A percentile compares a stretch with the other conserved stretches of the same genome.
These are phyloP conservation scores for Camelina neglecta DNA, from an alignment of 345 rosid species.

Conservation along the genomic window DNA sequence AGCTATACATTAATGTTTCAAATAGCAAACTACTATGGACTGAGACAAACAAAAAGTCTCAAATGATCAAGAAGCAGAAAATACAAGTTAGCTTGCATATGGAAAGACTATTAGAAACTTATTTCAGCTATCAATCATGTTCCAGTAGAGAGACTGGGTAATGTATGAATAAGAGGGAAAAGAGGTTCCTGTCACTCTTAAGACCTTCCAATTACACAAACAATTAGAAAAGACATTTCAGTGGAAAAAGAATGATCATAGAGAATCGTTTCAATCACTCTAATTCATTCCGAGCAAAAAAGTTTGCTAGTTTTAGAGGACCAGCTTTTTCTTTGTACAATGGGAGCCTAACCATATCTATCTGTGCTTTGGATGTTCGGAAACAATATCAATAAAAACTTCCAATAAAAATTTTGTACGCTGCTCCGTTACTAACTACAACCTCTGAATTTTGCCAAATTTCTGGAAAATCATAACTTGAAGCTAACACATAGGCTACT, in stretches of 20 bases:
- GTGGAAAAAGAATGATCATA: neutral
- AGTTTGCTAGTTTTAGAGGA: neutral
- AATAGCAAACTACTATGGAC: no score
- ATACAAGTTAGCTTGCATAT: no score
- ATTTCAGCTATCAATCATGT: neutral
- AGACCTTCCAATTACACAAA: neutral
- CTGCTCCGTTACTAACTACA: neutral
- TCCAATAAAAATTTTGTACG: no score
- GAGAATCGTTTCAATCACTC: neutral
- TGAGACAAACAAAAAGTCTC: no score
- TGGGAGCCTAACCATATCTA: slow-evolving; percentile 11
- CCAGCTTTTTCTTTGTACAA: neutral
- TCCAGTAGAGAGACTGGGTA: neutral
- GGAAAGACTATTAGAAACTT: neutral
- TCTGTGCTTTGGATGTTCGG: neutral
- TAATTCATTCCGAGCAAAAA: neutral
- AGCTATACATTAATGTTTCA: neutral
- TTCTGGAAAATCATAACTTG: neutral
- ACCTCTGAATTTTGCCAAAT: neutral
- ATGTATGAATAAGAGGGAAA: neutral
- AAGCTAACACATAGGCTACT: neutral
- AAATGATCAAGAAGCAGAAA: no score
- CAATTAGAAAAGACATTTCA: neutral
- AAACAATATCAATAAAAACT: neutral
- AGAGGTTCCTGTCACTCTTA: neutral